phyloP scores from a whole-genome alignment of 2,329 filamentous ascomycete species.

The Aspergillus caelatus region DNA sequence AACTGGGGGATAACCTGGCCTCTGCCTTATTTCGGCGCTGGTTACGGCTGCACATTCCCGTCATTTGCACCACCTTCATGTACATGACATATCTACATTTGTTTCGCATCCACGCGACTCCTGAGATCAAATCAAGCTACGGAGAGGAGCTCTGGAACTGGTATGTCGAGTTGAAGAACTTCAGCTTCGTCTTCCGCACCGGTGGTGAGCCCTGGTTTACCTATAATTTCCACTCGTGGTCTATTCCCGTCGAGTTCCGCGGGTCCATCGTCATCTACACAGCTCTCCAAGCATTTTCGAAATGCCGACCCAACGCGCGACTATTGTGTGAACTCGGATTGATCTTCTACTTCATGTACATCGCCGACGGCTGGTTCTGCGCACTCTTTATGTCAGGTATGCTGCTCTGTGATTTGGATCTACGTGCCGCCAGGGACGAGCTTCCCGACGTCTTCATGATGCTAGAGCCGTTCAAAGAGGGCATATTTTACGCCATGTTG shows the following conservation, averaged over 20 bases:
- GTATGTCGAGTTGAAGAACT: constrained; percentile 66
- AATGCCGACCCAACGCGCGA: constrained; percentile 57
- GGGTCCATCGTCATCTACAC: constrained; percentile 68
- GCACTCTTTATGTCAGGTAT: constrained; percentile 64
- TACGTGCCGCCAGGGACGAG: constrained; percentile 53
- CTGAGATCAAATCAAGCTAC: constrained; percentile 45
- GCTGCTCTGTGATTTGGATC: constrained; percentile 64
- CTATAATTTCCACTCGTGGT: constrained; percentile 65
- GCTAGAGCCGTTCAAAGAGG: constrained; percentile 53
- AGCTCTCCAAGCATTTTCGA: constrained; percentile 58
- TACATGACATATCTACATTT: constrained; percentile 59
- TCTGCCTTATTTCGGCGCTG: constrained; percentile 56
- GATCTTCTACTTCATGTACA: constrained; percentile 68
- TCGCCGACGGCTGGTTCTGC: constrained; percentile 66
- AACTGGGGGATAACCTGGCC: constrained; percentile 47
- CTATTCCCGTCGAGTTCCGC: constrained; percentile 64
- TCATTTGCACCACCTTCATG: constrained; percentile 59
- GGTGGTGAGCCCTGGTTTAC: constrained; percentile 60
- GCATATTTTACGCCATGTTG: constrained; percentile 59
- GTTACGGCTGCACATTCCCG: constrained; percentile 53
- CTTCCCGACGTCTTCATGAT: constrained; percentile 54
- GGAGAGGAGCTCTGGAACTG: constrained; percentile 55
- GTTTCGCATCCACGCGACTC: constrained; percentile 52
- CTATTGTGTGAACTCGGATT: constrained; percentile 58
- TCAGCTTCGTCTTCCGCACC: constrained; percentile 66